Base-by-base conservation (phyloP, 2,329 filamentous ascomycete genomes). In the Pyrenophora tritici-repentis region DNA sequence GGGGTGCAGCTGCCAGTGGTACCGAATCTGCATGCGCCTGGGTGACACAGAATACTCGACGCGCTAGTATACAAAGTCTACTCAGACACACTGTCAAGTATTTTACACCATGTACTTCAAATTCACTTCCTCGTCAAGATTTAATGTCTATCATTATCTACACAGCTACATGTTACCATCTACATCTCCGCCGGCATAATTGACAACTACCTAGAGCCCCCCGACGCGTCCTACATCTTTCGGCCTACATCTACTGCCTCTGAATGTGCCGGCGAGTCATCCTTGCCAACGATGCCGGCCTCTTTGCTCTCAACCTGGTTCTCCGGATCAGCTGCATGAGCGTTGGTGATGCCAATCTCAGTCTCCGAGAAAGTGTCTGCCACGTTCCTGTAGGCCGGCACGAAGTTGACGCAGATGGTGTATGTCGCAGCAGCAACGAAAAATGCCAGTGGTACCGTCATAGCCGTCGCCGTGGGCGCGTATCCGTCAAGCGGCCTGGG, bases 361-460 rank as follows among this genome's bases (percentile, higher is more conserved):
- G 78, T 76, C 31, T 73, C 73, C 0, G 75, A 76, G 35, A 81
- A 75, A 49, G 73, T 78, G 65, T 91, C 88, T 2, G 86, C 83
- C 0, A 85, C 82, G 47, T 81, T 75, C 29, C 81, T 77, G 66
- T 91, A 90, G 2, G 78, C 73, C 0, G 86, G 84, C 4, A 85
- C 75, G 59, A 89, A 89, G 72, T 91, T 91, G 18, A 82, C 78
- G 35, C 55, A 58, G 14, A 79, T 42, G 0, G 76, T 60, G 62
- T 81, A 82, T 4, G 64, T 67, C 71, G 73, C 79, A 0, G 79
- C 76, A 0, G 73, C 73, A 56, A 81, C 41, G 66, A 81, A 74
- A 60, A 81, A 81, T 3, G 70, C 69, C 36, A 88, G 65, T 0
- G 87, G 87, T 1, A 91, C 86, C 8, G 85, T 76, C 83, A 90